Evolutionary conservation across 1,284 basidiomycete genomes (phyloP), one percentile per base, ranked within the genome.

Genomic region (Naganishia cerealis): DNA sequence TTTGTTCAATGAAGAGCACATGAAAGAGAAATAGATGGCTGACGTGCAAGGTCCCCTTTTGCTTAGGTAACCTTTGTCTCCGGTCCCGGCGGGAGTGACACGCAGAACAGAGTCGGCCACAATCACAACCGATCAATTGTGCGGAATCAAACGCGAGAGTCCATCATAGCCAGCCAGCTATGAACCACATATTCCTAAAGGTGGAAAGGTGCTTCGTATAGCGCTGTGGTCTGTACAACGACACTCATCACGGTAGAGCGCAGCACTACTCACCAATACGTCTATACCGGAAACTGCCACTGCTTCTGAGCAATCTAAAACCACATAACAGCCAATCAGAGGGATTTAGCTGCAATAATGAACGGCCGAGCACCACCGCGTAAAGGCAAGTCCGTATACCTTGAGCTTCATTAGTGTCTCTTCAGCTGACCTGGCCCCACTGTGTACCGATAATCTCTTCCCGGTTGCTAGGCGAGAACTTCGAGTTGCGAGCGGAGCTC

Each of bases 401-500:
- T 55, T 33, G 13, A 6, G 36, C 5, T 29, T 33, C 21, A 40
- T 56, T 6, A 10, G n/a, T 9, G 0, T 13, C 13, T 24, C 4
- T 50, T 3, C 3, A 21, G 1, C 46, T 50, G 21, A 50, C 13
- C 46, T 50, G 1, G 0, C 7, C 16, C 15, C 18, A 29, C 46
- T 16, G 24, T 38, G 8, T 21, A 26, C 26, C 46, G 5, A 2
- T 18, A 12, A n/a, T n/a, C 54, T 43, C n/a, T 48, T 53, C 3
- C 13, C 16, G 8, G 24, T 9, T 1, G 12, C 12, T 67, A 84
- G 84, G 93, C 77, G 93, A 94, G 84, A 95, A 95, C 84, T 94
- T 89, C 81, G 92, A 95, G 82, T 90, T 96, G 78, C 88, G 90
- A 71, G 88, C 92, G 71, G 92, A 96, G 81, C 87, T 99, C 76